Evolutionary conservation across 1,284 basidiomycete genomes (phyloP).

Genomic region (Pisolithus thermaeus): DNA sequence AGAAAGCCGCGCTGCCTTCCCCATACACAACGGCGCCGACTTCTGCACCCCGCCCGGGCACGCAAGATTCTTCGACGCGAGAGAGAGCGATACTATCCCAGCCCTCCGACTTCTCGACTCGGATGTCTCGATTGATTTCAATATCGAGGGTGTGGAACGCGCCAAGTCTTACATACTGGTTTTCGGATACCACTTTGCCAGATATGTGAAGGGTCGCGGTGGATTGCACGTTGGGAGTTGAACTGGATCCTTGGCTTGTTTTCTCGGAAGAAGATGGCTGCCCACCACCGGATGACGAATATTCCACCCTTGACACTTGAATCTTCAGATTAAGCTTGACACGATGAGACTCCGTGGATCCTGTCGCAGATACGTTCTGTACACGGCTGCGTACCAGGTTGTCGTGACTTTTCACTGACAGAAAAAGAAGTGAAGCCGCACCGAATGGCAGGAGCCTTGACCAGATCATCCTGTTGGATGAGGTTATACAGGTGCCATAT

Average conservation of each 20-base stretch:
- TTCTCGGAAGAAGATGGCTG: constrained; percentile 45
- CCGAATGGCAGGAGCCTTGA: constrained; percentile 88
- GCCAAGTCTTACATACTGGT: constrained; percentile 88
- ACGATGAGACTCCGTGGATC: constrained; percentile 89
- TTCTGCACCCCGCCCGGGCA: constrained; percentile 92
- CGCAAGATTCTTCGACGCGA: constrained; percentile 81
- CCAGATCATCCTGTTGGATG: constrained; percentile 83
- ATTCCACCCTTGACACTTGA: constrained; percentile 64
- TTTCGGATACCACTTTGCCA: constrained; percentile 87
- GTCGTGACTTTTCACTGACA: neutral
- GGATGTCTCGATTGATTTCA: constrained; percentile 87
- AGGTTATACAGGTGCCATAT: constrained; percentile 99
- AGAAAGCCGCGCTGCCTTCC: constrained; percentile 92
- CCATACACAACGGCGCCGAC: constrained; percentile 96
- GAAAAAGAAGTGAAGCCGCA: constrained; percentile 21
- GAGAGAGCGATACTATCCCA: constrained; percentile 91
- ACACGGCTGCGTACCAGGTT: constrained; percentile 43
- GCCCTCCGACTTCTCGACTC: constrained; percentile 80
- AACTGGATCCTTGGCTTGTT: constrained; percentile 31
- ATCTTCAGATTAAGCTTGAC: constrained; percentile 85
- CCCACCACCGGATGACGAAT: constrained; percentile 55
- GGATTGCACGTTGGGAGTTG: constrained; percentile 34
- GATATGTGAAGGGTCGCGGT: constrained; percentile 79
- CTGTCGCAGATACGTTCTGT: constrained; percentile 82
- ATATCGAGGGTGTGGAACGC: constrained; percentile 96